Percentiles rank a stretch among this genome's conserved stretches.
Conservation (phyloP, 2,329 filamentous ascomycete genomes). For the Sporothrix protearum region DNA sequence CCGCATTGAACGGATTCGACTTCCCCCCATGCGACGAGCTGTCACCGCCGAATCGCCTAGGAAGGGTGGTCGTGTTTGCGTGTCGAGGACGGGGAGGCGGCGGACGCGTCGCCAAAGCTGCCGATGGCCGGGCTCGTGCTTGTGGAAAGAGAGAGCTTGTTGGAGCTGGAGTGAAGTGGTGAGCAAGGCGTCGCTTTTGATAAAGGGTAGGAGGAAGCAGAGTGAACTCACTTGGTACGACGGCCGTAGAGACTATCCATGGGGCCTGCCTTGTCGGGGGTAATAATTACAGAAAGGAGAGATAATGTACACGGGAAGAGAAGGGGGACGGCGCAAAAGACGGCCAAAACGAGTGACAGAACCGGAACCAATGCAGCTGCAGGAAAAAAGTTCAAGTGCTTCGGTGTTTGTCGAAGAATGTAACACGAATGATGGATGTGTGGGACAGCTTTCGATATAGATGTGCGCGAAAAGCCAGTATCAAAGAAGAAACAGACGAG, state of each 20-base stretch:
- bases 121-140: slow-evolving; percentile 22
- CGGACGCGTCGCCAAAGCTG: slow-evolving; percentile 36
- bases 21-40: slow-evolving; percentile 66
- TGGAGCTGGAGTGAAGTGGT: slow-evolving; percentile 54
- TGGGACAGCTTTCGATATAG: background rate
- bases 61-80: slow-evolving; percentile 57
- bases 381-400: background rate
- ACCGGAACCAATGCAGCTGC: background rate
- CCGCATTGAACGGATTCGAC: slow-evolving; percentile 73
- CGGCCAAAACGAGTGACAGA: slow-evolving; percentile 9
- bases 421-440: slow-evolving; percentile 8
- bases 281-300: slow-evolving; percentile 21
- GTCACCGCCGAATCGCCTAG: slow-evolving; percentile 72
- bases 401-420: background rate
- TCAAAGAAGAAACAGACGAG: background rate
- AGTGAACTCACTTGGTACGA: slow-evolving; percentile 71
- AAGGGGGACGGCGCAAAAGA: slow-evolving; percentile 18
- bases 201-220: background rate
- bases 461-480: background rate
- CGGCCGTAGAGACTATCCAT: slow-evolving; percentile 72
- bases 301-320: slow-evolving; percentile 25
- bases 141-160: slow-evolving; percentile 87
- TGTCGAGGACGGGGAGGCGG: slow-evolving; percentile 47
- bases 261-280: slow-evolving; percentile 36
- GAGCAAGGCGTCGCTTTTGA: background rate